These are phyloP conservation scores for Metroxylon sagu DNA, from an alignment of 176 grass and related monocot genomes.

Conservation along the genomic window DNA sequence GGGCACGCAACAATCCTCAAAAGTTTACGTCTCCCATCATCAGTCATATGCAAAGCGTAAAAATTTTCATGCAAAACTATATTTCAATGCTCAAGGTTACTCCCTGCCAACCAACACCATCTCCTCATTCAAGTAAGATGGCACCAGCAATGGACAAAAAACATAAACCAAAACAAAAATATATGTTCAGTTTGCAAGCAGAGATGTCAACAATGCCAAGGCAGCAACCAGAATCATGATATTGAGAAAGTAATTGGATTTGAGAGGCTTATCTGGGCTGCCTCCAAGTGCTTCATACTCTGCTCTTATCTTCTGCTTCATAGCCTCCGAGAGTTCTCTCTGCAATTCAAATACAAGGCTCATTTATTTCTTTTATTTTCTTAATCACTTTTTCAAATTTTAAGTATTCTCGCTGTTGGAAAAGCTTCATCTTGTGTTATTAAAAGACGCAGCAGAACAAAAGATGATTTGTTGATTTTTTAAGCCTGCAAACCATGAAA, in stretches of 20 bases:
- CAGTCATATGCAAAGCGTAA: too few relatives aligned
- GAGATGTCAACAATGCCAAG: slow-evolving; percentile 73
- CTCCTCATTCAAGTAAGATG: too few relatives aligned
- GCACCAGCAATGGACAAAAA: neutral
- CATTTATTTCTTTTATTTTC: too few relatives aligned
- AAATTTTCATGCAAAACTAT: too few relatives aligned
- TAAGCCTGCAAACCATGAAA: slow-evolving; percentile 35
- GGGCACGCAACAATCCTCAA: too few relatives aligned
- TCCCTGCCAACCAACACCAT: too few relatives aligned
- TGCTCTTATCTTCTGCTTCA: slow-evolving; percentile 40
- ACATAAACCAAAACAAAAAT: neutral
- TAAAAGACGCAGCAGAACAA: slow-evolving; percentile 20
- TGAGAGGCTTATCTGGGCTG: slow-evolving; percentile 75
- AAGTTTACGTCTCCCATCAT: too few relatives aligned
- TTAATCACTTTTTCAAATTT: too few relatives aligned
- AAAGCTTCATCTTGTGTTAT: slow-evolving; percentile 1
- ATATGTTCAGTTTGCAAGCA: slow-evolving; percentile 48
- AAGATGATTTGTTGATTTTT: slow-evolving; percentile 18
- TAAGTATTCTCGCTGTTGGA: too few relatives aligned
- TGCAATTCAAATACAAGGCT: slow-evolving; percentile 5
- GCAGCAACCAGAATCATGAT: slow-evolving; percentile 79
- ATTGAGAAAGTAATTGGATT: slow-evolving; percentile 96
- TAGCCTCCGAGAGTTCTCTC: too few relatives aligned
- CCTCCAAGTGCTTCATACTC: slow-evolving; percentile 91
- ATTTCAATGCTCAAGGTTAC: too few relatives aligned